phyloP scores from a whole-genome alignment of 306 rosid genomes.

The Dryas alaskensis region DNA sequence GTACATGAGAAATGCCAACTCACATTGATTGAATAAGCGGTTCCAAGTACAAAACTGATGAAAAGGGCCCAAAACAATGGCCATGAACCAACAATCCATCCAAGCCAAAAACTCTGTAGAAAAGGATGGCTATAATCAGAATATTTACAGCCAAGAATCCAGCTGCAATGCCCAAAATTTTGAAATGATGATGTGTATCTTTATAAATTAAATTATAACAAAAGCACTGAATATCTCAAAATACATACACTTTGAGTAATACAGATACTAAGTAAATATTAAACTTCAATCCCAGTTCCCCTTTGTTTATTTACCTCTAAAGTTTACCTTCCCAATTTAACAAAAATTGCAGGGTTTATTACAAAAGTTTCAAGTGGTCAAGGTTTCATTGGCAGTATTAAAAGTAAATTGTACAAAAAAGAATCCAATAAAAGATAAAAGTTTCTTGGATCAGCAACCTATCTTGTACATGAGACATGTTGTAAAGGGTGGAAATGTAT shows the following conservation, averaged over 20 bases:
- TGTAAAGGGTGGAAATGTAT: not conserved
- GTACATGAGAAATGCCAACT: constrained; percentile 29
- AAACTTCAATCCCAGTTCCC: not conserved
- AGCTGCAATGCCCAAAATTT: constrained; percentile 1
- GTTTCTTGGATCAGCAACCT: not conserved
- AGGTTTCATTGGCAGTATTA: not conserved
- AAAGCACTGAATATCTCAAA: too few species aligned
- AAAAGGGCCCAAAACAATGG: constrained; percentile 97
- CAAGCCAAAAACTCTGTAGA: constrained; percentile 84
- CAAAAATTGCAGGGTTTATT: not conserved
- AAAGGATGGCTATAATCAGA: constrained; percentile 34
- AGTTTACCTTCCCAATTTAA: not conserved
- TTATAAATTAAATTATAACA: constrained; percentile 14
- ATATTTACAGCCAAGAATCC: constrained; percentile 14
- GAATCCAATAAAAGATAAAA: not conserved
- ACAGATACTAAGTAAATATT: not conserved
- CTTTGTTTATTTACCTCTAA: not conserved
- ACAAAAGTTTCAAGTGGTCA: not conserved
- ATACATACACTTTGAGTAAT: not conserved
- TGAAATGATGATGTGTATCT: not conserved
- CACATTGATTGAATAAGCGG: constrained; percentile 94
- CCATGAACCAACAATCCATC: constrained; percentile 93
- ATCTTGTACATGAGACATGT: not conserved
- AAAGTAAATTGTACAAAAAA: not conserved
- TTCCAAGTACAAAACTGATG: constrained; percentile 82